Percentiles rank a stretch among this genome's conserved stretches.
phyloP scores from a whole-genome alignment of 2,329 filamentous ascomycete genomes.

The Acrocalymma vagum region DNA sequence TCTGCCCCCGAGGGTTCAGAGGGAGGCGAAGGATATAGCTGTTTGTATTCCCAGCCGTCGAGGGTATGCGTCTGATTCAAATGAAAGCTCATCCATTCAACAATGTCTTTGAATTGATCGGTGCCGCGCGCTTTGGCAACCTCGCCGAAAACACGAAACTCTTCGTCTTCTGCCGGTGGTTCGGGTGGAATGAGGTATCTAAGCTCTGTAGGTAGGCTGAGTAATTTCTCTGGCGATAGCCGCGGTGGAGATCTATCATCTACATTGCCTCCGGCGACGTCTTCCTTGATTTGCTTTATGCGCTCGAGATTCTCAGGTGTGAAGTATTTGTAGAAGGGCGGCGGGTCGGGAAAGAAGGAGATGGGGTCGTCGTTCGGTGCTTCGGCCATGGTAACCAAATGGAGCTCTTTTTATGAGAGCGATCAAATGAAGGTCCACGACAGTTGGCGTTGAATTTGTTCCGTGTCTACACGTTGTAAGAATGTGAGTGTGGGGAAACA shows the following conservation, averaged over 20 bases:
- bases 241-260: slow-evolving; percentile 3
- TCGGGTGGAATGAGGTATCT: slow-evolving; percentile 81
- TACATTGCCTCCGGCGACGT: slow-evolving; percentile 21
- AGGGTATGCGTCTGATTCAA: slow-evolving; percentile 60
- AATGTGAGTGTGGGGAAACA: too few species aligned
- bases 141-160: slow-evolving; percentile 78
- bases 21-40: slow-evolving; percentile 67
- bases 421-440: too few species aligned
- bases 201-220: slow-evolving; percentile 73
- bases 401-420: too few species aligned
- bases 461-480: too few species aligned
- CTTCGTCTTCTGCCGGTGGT: slow-evolving; percentile 71
- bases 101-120: slow-evolving; percentile 33
- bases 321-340: slow-evolving; percentile 90
- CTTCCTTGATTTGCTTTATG: slow-evolving; percentile 60
- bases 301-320: slow-evolving; percentile 76
- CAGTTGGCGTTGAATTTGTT: too few species aligned
- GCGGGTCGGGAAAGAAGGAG: slow-evolving; percentile 79
- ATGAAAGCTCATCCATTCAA: slow-evolving; percentile 37
- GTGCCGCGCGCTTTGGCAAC: slow-evolving; percentile 55
- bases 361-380: slow-evolving; percentile 33
- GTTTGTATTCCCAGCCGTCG: slow-evolving; percentile 74
- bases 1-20: slow-evolving; percentile 59
- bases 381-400: slow-evolving; percentile 21
- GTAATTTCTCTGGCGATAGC: slow-evolving; percentile 36